phyloP scores from a whole-genome alignment of 1,284 basidiomycete genomes.

The Tilletia horrida region DNA sequence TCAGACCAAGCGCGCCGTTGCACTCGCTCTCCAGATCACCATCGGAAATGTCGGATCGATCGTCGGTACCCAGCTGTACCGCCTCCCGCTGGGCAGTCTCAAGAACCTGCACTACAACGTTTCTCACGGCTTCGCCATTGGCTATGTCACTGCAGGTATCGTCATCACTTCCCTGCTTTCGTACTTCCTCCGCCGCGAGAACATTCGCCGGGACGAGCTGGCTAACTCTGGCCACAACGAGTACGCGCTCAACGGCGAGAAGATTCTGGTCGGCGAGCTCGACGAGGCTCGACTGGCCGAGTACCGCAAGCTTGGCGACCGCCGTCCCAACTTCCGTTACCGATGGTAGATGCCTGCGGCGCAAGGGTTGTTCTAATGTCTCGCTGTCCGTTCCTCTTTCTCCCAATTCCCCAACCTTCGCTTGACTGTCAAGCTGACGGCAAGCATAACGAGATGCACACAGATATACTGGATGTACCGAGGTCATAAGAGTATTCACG shows the following conservation, averaged over 20 bases:
- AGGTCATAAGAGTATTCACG: too few species aligned
- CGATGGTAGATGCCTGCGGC: not conserved
- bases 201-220: conserved; percentile 57
- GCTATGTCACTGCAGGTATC: conserved; percentile 57
- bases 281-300: conserved; percentile 13
- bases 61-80: conserved; percentile 61
- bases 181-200: conserved; percentile 62
- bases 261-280: conserved; percentile 5
- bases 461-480: too few species aligned
- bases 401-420: not conserved
- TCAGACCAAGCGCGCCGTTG: conserved; percentile 68
- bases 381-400: too few species aligned
- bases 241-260: not conserved
- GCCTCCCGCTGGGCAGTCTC: conserved; percentile 58
- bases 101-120: conserved; percentile 63
- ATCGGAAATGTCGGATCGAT: conserved; percentile 68
- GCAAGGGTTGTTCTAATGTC: too few species aligned
- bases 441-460: too few species aligned
- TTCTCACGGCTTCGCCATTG: conserved; percentile 58
- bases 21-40: conserved; percentile 67
- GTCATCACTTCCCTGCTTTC: conserved; percentile 60
- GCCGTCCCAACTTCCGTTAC: conserved; percentile 15
- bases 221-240: not conserved
- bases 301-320: not conserved
- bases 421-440: too few species aligned